These are phyloP conservation scores for Pythium angustatum DNA, from an alignment of 352 stramenopile genomes.

Conservation along the genomic window DNA sequence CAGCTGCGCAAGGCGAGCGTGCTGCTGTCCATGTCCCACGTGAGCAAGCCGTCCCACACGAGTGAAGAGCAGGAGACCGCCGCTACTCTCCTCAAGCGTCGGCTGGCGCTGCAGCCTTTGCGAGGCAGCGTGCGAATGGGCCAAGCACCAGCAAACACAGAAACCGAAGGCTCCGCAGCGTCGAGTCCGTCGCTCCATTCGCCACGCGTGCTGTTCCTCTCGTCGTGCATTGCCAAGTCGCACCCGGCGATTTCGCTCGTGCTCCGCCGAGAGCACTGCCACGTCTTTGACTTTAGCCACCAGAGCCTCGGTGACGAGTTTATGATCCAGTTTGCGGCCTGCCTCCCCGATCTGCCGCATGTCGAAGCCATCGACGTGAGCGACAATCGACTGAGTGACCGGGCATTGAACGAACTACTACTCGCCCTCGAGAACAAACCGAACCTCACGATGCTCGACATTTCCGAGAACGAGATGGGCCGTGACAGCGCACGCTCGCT, in stretches of 20 bases:
- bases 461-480: constrained; percentile 65
- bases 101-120: constrained; percentile 23
- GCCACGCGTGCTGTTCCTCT: constrained; percentile 51
- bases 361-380: constrained; percentile 68
- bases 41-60: too few species aligned
- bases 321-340: constrained; percentile 58
- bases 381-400: constrained; percentile 59
- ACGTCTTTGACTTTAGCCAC: constrained; percentile 56
- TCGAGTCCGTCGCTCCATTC: constrained; percentile 39
- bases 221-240: constrained; percentile 44
- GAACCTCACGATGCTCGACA: constrained; percentile 55
- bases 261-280: constrained; percentile 47
- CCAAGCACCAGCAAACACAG: background rate
- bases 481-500: constrained; percentile 43
- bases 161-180: background rate
- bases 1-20: constrained; percentile 25
- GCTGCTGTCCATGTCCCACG: constrained; percentile 18
- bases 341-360: constrained; percentile 58
- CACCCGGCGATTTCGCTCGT: constrained; percentile 50
- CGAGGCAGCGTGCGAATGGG: background rate
- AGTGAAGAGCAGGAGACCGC: background rate
- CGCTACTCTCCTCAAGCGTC: constrained; percentile 1
- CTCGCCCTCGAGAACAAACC: constrained; percentile 69
- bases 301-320: constrained; percentile 66
- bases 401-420: constrained; percentile 49